A percentile compares a stretch with the other conserved stretches of the same genome.
Evolutionary conservation across 2,329 filamentous ascomycete genomes (phyloP).

Genomic region (Rhytidhysteron rufulum): DNA sequence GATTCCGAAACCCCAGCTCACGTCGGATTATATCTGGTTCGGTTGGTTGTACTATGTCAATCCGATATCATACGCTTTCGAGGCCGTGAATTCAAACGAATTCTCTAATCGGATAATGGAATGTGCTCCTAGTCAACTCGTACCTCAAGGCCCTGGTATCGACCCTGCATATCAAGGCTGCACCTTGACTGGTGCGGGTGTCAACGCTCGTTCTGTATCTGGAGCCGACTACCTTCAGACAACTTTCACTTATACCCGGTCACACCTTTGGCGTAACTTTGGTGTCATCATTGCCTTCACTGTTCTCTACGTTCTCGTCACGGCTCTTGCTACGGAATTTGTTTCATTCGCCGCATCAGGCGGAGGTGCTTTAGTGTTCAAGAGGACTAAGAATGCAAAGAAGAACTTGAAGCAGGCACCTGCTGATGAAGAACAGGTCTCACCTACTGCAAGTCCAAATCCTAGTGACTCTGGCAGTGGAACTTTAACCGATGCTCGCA

Average conservation of each 20-base stretch:
- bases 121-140: conserved; percentile 45
- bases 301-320: conserved; percentile 17
- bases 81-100: conserved; percentile 73
- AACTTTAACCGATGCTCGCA: conserved; percentile 17
- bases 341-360: conserved; percentile 40
- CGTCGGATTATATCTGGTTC: conserved; percentile 61
- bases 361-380: conserved; percentile 47
- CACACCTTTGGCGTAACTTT: conserved; percentile 40
- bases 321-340: conserved; percentile 29
- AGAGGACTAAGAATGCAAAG: conserved; percentile 61
- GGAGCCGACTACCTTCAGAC: conserved; percentile 24
- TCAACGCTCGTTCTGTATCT: conserved; percentile 15
- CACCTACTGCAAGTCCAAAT: conserved; percentile 22
- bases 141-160: conserved; percentile 16
- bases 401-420: conserved; percentile 46
- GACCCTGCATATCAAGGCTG: conserved; percentile 1
- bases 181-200: conserved; percentile 1
- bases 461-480: conserved; percentile 14
- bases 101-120: conserved; percentile 49
- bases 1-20: conserved; percentile 61
- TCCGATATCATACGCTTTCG: conserved; percentile 71
- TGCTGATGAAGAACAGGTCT: conserved; percentile 57
- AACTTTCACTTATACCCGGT: conserved; percentile 10
- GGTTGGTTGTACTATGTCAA: conserved; percentile 74
- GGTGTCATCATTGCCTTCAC: conserved; percentile 44